Percentiles rank a stretch among this genome's conserved stretches.
Evolutionary conservation across 371 early-diverging fungal genomes (phyloP).

Genomic region (Catenaria anguillulae): DNA sequence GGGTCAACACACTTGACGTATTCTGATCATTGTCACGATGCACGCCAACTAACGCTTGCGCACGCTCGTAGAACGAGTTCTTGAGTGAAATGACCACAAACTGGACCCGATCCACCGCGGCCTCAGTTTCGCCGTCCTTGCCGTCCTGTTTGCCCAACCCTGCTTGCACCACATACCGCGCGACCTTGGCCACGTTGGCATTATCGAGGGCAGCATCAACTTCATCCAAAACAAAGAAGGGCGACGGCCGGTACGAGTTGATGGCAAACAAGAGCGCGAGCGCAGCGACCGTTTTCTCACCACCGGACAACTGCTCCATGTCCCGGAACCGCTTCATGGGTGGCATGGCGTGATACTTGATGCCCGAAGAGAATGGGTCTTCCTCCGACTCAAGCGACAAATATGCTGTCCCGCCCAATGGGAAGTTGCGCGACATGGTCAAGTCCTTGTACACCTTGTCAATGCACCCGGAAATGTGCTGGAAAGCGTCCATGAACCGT

Average conservation of each 20-base stretch:
- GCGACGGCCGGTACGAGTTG: slow-evolving; percentile 86
- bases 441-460: slow-evolving; percentile 91
- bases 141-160: slow-evolving; percentile 12
- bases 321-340: slow-evolving; percentile 98
- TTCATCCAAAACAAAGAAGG: slow-evolving; percentile 99
- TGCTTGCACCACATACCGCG: slow-evolving; percentile 57
- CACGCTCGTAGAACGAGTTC: slow-evolving; percentile 82
- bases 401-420: slow-evolving; percentile 91
- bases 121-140: too few relatives aligned
- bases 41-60: slow-evolving; percentile 91
- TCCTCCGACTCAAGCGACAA: slow-evolving; percentile 82
- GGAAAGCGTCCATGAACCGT: slow-evolving; percentile 75
- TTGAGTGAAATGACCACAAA: slow-evolving; percentile 98
- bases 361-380: slow-evolving; percentile 88
- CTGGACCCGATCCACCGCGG: slow-evolving; percentile 51
- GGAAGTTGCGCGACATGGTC: slow-evolving; percentile 56
- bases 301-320: slow-evolving; percentile 97
- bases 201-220: slow-evolving; percentile 99
- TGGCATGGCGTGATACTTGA: slow-evolving; percentile 98
- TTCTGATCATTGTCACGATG: slow-evolving; percentile 80
- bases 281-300: slow-evolving; percentile 98
- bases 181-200: slow-evolving; percentile 86
- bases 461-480: slow-evolving; percentile 74
- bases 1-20: slow-evolving; percentile 68
- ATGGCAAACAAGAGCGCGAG: slow-evolving; percentile 95